phyloP scores from a whole-genome alignment of 1,284 basidiomycete genomes.

The Sphagnurus paluster region DNA sequence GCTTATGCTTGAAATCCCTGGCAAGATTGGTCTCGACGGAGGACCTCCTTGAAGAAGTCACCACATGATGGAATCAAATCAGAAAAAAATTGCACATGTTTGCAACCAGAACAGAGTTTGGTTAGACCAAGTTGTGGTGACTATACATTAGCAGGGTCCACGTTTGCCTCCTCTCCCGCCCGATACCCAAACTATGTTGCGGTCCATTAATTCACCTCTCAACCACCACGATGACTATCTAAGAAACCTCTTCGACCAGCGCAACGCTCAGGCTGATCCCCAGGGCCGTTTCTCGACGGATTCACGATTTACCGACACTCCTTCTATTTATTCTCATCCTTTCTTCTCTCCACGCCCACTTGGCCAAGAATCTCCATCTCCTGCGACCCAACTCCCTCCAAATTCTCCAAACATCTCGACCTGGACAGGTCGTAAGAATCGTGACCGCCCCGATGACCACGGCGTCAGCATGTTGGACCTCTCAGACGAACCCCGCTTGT shows the following conservation, averaged over 20 bases:
- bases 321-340: conserved; percentile 64
- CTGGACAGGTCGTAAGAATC: conserved; percentile 23
- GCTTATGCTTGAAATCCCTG: no score
- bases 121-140: conserved; percentile 7
- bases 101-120: conserved; percentile 15
- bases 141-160: neutral
- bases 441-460: conserved; percentile 48
- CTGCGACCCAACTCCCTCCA: conserved; percentile 17
- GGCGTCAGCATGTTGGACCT: conserved; percentile 56
- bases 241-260: conserved; percentile 54
- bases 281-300: conserved; percentile 52
- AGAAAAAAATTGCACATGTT: conserved; percentile 14
- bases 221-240: conserved; percentile 48
- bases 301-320: conserved; percentile 62
- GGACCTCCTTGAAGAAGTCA: no score
- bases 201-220: conserved; percentile 28
- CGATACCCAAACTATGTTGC: conserved; percentile 29
- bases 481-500: conserved; percentile 55
- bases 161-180: conserved; percentile 11
- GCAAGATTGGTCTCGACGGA: no score
- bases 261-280: conserved; percentile 46
- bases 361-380: conserved; percentile 22
- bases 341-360: conserved; percentile 50
- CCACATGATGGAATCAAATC: no score
- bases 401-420: conserved; percentile 21